These are phyloP conservation scores for Penicillium vulpinum DNA, from an alignment of 2,329 filamentous ascomycete species.

Conservation along the genomic window DNA sequence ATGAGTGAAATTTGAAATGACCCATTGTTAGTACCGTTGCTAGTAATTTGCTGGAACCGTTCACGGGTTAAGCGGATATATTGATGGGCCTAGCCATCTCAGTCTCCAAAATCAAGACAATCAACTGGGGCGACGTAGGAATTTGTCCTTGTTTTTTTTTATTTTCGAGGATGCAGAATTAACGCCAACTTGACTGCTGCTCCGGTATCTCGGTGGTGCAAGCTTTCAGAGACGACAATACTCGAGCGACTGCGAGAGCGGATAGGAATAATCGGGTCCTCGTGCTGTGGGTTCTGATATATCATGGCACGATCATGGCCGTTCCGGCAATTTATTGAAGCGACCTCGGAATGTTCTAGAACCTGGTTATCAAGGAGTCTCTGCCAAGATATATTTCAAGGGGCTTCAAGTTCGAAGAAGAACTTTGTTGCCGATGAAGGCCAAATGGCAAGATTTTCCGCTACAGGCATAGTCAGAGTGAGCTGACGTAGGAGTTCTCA, in stretches of 20 bases:
- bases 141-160: background rate
- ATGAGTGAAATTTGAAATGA: too few relatives aligned
- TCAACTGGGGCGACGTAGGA: background rate
- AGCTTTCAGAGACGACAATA: too few relatives aligned
- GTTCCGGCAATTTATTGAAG: background rate
- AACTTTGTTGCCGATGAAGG: background rate
- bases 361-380: background rate
- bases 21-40: too few relatives aligned
- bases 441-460: background rate
- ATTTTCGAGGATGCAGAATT: background rate
- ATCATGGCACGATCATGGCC: background rate
- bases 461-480: background rate
- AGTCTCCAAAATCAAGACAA: background rate
- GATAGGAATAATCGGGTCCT: background rate
- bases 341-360: background rate
- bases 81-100: background rate
- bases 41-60: background rate
- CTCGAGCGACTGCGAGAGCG: too few relatives aligned
- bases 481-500: background rate
- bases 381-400: constrained; percentile 1
- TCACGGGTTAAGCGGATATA: background rate
- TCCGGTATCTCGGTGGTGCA: too few relatives aligned
- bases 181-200: background rate
- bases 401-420: background rate
- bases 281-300: background rate